phyloP scores from a whole-genome alignment of 352 stramenopile genomes.

The Phytopythium litorale region DNA sequence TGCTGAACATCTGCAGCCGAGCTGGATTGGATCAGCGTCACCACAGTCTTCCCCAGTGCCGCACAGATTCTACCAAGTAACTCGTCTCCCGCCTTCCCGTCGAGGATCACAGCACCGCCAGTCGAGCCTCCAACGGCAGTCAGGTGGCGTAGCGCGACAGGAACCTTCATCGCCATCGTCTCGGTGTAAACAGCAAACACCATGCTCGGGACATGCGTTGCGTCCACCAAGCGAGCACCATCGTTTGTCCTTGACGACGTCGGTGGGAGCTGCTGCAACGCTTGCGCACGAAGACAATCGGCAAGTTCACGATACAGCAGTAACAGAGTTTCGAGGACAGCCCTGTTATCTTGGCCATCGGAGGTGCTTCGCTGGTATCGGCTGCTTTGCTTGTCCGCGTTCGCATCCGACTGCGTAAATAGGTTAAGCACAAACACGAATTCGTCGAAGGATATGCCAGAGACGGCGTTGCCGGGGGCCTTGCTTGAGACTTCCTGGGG shows the following conservation, averaged over 20 bases:
- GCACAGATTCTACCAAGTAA: constrained; percentile 40
- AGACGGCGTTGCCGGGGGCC: neutral
- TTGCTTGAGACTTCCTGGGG: constrained; percentile 4
- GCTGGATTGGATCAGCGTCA: constrained; percentile 13
- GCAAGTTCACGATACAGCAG: constrained; percentile 32
- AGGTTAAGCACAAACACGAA: constrained; percentile 4
- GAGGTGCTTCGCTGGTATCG: neutral
- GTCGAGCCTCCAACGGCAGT: constrained; percentile 14
- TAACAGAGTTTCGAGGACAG: constrained; percentile 25
- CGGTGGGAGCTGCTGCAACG: neutral
- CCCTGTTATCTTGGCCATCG: neutral
- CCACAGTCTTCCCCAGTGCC: constrained; percentile 28
- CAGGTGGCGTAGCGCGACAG: constrained; percentile 28
- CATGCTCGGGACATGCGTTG: neutral
- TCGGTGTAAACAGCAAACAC: constrained; percentile 50
- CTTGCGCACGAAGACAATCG: constrained; percentile 12
- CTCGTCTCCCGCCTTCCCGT: constrained; percentile 31
- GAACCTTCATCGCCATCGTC: constrained; percentile 40
- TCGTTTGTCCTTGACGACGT: neutral
- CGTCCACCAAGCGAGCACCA: neutral
- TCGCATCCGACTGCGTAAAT: neutral
- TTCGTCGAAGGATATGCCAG: constrained; percentile 4
- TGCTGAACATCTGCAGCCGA: neutral
- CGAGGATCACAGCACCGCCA: constrained; percentile 33
- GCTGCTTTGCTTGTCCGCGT: neutral